These are phyloP conservation scores for Irpex sp. DNA, from an alignment of 1,284 basidiomycete species.

Conservation along the genomic window DNA sequence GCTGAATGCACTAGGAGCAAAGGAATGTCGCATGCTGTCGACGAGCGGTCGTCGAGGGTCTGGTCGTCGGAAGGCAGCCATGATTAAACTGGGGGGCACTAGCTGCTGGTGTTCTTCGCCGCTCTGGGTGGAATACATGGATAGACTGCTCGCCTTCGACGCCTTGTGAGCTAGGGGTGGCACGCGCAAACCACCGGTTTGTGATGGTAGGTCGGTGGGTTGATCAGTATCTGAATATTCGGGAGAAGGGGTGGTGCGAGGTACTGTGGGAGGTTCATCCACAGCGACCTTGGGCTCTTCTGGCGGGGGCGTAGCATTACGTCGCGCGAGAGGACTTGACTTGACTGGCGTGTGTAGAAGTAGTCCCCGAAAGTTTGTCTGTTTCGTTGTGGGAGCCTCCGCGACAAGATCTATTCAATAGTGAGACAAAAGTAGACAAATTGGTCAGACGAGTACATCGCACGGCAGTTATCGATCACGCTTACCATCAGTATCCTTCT, in stretches of 20 bases:
- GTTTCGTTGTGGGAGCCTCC: background rate
- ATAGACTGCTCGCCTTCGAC: constrained; percentile 28
- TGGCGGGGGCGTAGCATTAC: background rate
- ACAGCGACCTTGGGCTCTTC: background rate
- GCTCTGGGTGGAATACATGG: constrained; percentile 31
- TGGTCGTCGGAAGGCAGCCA: constrained; percentile 20
- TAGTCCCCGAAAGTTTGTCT: background rate
- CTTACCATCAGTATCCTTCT: constrained; percentile 6
- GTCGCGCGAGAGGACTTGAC: background rate
- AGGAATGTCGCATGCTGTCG: constrained; percentile 19
- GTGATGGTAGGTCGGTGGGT: background rate
- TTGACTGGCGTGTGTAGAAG: background rate
- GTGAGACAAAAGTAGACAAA: background rate
- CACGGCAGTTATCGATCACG: background rate
- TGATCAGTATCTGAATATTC: background rate
- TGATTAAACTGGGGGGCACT: constrained; percentile 24
- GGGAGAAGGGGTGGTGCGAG: background rate
- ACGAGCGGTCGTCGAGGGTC: constrained; percentile 22
- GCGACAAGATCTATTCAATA: background rate
- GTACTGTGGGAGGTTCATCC: background rate
- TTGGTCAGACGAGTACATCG: background rate
- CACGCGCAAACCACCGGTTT: background rate
- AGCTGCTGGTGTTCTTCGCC: constrained; percentile 26
- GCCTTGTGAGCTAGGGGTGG: constrained; percentile 20
- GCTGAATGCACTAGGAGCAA: constrained; percentile 14